These are phyloP conservation scores for Lasiodiplodia gonubiensis DNA, from an alignment of 2,329 filamentous ascomycete genomes.

Conservation along the genomic window DNA sequence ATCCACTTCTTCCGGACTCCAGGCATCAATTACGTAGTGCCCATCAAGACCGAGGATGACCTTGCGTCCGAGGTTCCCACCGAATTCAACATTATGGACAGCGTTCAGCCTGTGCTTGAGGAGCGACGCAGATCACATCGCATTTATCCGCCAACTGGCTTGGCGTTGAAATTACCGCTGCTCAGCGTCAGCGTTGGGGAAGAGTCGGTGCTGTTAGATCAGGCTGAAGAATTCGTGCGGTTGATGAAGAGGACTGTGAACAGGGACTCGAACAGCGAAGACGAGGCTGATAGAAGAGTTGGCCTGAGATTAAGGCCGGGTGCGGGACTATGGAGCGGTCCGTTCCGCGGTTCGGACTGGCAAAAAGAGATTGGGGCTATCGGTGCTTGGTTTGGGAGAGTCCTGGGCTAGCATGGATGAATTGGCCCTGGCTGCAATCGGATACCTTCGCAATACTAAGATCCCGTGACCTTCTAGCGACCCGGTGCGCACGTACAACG, in stretches of 20 bases:
- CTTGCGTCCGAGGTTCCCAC: slow-evolving; percentile 34
- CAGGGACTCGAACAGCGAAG: slow-evolving; percentile 1
- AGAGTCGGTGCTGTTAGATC: slow-evolving; percentile 47
- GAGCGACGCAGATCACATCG: slow-evolving; percentile 35
- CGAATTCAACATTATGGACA: background rate
- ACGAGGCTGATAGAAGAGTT: slow-evolving; percentile 8
- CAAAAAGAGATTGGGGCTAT: slow-evolving; percentile 12
- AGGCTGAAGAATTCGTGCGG: slow-evolving; percentile 49
- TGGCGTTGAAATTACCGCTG: slow-evolving; percentile 47
- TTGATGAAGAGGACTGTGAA: slow-evolving; percentile 44
- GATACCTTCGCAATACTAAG: background rate
- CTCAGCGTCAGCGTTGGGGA: slow-evolving; percentile 49
- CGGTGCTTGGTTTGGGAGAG: slow-evolving; percentile 23
- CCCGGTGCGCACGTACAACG: background rate
- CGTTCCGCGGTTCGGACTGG: slow-evolving; percentile 14
- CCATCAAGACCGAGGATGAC: slow-evolving; percentile 38
- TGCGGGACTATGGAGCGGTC: slow-evolving; percentile 23
- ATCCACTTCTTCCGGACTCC: slow-evolving; percentile 54
- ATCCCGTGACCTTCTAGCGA: background rate
- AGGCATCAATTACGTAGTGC: slow-evolving; percentile 33
- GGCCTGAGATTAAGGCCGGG: slow-evolving; percentile 8
- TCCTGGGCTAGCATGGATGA: background rate
- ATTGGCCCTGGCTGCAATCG: background rate
- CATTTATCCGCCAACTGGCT: slow-evolving; percentile 50
- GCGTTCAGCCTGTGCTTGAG: slow-evolving; percentile 39